Percentiles rank a stretch among this genome's conserved stretches.
phyloP scores from a whole-genome alignment of 2,329 filamentous ascomycete genomes.

The Botrytis pseudocinerea region DNA sequence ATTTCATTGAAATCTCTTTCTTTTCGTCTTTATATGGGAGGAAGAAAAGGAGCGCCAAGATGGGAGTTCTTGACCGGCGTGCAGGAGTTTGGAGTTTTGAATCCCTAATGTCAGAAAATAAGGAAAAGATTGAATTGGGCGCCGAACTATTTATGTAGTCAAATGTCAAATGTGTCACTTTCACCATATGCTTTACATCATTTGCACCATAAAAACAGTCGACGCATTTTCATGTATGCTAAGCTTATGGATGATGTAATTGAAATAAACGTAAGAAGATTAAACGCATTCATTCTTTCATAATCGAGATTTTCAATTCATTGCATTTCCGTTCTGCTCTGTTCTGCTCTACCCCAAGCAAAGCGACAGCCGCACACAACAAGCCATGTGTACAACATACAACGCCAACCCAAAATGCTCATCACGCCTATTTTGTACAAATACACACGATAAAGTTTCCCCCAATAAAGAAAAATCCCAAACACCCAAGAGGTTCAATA shows the following conservation, averaged over 20 bases:
- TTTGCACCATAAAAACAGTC: neutral
- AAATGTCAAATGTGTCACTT: neutral
- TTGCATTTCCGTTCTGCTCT: neutral
- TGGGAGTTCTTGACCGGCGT: neutral
- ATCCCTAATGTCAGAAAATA: neutral
- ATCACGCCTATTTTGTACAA: slow-evolving; percentile 23
- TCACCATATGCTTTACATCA: neutral
- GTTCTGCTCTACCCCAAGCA: slow-evolving; percentile 12
- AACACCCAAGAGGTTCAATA: slow-evolving; percentile 21
- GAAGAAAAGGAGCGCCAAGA: neutral
- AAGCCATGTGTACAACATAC: slow-evolving; percentile 21
- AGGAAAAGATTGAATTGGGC: neutral
- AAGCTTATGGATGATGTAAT: neutral
- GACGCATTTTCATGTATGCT: neutral
- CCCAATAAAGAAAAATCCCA: slow-evolving; percentile 14
- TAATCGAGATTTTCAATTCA: neutral
- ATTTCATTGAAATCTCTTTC: neutral
- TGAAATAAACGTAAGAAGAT: neutral
- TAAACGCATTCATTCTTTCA: neutral
- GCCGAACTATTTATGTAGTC: neutral
- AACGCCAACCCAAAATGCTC: slow-evolving; percentile 24
- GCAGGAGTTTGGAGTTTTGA: neutral
- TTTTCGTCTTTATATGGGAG: neutral
- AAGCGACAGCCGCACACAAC: slow-evolving; percentile 21
- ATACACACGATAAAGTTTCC: neutral